Percentiles rank a stretch among this genome's conserved stretches.
Conservation (phyloP, 2,329 filamentous ascomycete genomes). For the Aspergillus eucalypticola region DNA sequence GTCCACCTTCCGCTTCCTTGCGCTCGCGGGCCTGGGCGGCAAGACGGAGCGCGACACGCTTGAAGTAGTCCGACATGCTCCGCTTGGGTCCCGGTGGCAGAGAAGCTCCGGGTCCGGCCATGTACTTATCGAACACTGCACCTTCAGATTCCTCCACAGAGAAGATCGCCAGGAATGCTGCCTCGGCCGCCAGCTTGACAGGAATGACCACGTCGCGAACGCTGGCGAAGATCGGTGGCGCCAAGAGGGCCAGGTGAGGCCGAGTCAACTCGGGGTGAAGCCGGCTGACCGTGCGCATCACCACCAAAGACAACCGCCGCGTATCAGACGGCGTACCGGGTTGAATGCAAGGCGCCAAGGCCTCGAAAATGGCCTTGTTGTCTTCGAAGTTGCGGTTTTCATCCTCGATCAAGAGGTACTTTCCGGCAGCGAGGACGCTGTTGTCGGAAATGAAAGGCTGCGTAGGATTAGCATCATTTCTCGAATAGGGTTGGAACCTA, state of each 20-base stretch:
- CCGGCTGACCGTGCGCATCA: slow-evolving; percentile 81
- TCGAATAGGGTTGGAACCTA: background rate
- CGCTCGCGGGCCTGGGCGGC: slow-evolving; percentile 87
- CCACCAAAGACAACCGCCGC: slow-evolving; percentile 80
- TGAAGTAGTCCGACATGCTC: slow-evolving; percentile 96
- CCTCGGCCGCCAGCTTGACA: slow-evolving; percentile 91
- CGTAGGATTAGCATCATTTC: slow-evolving; percentile 19
- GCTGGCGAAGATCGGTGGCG: slow-evolving; percentile 80
- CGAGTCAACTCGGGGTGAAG: slow-evolving; percentile 76
- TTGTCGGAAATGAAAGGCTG: slow-evolving; percentile 86
- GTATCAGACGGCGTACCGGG: slow-evolving; percentile 80
- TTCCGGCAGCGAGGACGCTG: slow-evolving; percentile 83
- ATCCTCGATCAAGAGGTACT: slow-evolving; percentile 72
- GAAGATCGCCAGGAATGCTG: slow-evolving; percentile 89
- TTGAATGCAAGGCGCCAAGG: slow-evolving; percentile 71
- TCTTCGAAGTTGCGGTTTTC: slow-evolving; percentile 67
- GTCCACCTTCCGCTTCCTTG: slow-evolving; percentile 85
- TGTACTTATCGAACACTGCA: slow-evolving; percentile 87
- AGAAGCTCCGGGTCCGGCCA: slow-evolving; percentile 66
- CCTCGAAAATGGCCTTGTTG: slow-evolving; percentile 76
- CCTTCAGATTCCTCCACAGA: slow-evolving; percentile 83
- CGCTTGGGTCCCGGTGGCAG: slow-evolving; percentile 74
- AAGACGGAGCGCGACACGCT: slow-evolving; percentile 80
- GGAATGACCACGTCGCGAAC: slow-evolving; percentile 92
- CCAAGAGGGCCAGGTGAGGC: slow-evolving; percentile 77